A percentile compares a stretch with the other conserved stretches of the same genome.
phyloP scores from a whole-genome alignment of 1,139 yeast genomes.

The Lodderomyces metapsilosis region DNA sequence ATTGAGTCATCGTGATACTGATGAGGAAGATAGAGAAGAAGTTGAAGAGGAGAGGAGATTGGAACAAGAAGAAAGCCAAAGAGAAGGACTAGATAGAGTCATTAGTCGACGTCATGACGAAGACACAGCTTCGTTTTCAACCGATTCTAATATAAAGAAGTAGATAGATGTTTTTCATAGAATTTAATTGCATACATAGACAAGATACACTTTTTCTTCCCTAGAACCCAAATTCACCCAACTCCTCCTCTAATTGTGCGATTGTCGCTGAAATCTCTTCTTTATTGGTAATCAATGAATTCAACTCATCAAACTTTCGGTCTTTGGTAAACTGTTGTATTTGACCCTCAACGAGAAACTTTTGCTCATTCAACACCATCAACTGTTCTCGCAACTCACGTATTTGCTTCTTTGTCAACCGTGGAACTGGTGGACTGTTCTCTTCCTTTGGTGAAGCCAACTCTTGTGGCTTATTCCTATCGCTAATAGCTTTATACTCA shows the following conservation, averaged over 20 bases:
- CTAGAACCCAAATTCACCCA: constrained; percentile 67
- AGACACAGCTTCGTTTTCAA: constrained; percentile 2
- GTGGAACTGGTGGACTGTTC: constrained; percentile 18
- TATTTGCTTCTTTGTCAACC: constrained; percentile 49
- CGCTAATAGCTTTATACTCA: constrained; percentile 29
- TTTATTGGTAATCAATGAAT: constrained; percentile 57
- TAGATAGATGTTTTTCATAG: not conserved
- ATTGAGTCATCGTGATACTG: constrained; percentile 3
- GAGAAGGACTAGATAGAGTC: not conserved
- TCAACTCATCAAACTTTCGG: constrained; percentile 76
- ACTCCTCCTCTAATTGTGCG: constrained; percentile 40
- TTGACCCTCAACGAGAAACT: constrained; percentile 64
- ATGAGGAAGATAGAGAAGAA: constrained; percentile 5
- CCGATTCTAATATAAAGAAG: constrained; percentile 2
- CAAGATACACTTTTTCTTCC: not conserved
- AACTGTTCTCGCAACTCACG: constrained; percentile 67
- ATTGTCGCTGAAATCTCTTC: constrained; percentile 59
- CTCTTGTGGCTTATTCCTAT: constrained; percentile 18
- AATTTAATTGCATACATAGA: not conserved
- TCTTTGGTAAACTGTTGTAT: constrained; percentile 60
- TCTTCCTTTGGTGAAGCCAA: constrained; percentile 18
- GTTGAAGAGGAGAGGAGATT: constrained; percentile 1
- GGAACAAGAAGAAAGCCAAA: constrained; percentile 3
- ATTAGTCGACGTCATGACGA: constrained; percentile 1
- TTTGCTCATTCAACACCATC: constrained; percentile 86